Conservation (phyloP, 352 stramenopile species). For the Globisporangium parvum region DNA sequence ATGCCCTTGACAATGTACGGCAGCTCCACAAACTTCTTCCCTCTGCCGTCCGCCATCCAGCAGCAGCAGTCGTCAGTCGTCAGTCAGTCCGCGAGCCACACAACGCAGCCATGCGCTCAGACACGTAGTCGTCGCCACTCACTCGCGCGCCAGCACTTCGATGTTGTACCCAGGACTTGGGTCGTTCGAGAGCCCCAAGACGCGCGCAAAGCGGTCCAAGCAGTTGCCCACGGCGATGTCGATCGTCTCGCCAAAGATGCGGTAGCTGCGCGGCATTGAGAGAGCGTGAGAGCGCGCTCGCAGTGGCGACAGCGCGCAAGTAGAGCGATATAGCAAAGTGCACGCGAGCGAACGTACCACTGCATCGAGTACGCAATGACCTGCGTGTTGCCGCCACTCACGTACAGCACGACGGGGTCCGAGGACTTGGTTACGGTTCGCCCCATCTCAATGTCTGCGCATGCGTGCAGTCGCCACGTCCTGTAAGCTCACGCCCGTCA, state of each 20-base stretch:
- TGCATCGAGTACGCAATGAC: constrained; percentile 89
- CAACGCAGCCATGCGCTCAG: neutral
- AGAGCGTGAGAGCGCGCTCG: constrained; percentile 1
- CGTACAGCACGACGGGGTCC: constrained; percentile 98
- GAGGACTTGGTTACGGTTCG: constrained; percentile 92
- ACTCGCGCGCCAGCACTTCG: constrained; percentile 95
- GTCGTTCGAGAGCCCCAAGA: constrained; percentile 97
- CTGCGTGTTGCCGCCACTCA: constrained; percentile 99
- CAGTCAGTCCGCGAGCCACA: neutral
- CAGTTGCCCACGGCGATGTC: constrained; percentile 99
- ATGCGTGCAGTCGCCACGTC: constrained; percentile 1
- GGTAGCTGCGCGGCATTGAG: constrained; percentile 67
- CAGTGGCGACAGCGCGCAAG: neutral
- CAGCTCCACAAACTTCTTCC: constrained; percentile 92
- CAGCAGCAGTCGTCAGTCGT: constrained; percentile 4
- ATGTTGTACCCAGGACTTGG: constrained; percentile 99
- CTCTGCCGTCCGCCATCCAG: constrained; percentile 23
- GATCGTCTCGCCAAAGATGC: constrained; percentile 99
- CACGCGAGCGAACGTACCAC: constrained; percentile 23
- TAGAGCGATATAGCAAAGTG: neutral
- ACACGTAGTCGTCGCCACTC: constrained; percentile 8
- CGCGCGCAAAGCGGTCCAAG: constrained; percentile 95
- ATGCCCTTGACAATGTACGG: constrained; percentile 99
- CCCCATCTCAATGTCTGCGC: constrained; percentile 99
- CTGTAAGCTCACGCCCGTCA: neutral